phyloP scores from a whole-genome alignment of 345 rosid species.

The Citropsis articulata region DNA sequence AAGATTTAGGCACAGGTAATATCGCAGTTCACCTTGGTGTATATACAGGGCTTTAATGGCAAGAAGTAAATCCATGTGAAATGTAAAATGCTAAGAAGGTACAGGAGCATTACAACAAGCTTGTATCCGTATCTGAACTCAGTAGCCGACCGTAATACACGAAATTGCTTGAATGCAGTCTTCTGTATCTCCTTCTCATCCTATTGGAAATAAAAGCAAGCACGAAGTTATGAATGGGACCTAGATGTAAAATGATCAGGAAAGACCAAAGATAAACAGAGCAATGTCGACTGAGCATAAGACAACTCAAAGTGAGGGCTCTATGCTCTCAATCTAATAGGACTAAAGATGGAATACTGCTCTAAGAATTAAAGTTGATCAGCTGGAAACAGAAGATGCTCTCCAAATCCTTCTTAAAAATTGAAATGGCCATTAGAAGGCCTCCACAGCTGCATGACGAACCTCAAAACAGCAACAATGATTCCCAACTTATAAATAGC shows the following conservation, averaged over 20 bases:
- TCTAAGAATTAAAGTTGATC: not conserved
- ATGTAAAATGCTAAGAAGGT: constrained; percentile 1
- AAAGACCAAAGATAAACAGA: not conserved
- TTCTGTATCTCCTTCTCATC: constrained; percentile 92
- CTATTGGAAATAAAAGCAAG: constrained; percentile 31
- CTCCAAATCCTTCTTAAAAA: not conserved
- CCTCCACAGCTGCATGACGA: not conserved
- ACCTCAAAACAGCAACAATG: not conserved
- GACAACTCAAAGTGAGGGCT: not conserved
- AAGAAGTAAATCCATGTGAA: not conserved
- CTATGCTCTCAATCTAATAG: not conserved
- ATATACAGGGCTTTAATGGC: not conserved
- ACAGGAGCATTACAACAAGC: constrained; percentile 65
- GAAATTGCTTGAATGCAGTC: constrained; percentile 79
- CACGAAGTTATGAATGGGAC: constrained; percentile 10
- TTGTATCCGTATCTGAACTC: constrained; percentile 97
- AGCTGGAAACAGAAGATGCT: not conserved
- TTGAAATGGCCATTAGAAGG: not conserved
- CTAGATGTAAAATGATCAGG: constrained; percentile 8
- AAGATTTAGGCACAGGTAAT: not conserved
- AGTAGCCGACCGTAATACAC: constrained; percentile 58
- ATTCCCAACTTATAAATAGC: not conserved
- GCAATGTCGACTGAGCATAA: not conserved
- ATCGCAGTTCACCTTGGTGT: not conserved
- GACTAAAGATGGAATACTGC: not conserved